Evolutionary conservation across 208 protist species (phyloP), one percentile per base, ranked within the genome.

Genomic region (Crithidia bombi): DNA sequence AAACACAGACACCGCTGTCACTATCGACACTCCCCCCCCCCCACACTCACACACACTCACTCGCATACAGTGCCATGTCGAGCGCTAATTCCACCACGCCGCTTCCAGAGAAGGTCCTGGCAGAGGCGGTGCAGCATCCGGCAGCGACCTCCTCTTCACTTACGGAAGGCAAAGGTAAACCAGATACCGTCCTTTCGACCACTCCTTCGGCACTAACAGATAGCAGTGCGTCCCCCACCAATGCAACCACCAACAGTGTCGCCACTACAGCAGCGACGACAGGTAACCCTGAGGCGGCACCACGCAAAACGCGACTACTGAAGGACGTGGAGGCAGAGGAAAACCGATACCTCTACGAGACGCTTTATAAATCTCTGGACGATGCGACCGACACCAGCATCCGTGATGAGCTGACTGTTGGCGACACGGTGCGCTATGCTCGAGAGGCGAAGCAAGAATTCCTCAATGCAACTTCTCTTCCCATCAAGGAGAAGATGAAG

Each of bases 251-350:
- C 44, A 21, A 23, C 33, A 1, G 58, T n/a, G n/a, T n/a, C n/a
- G n/a, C 33, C 43, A 19, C 55, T 5, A 9, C 41, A 1, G 26
- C 64, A 1, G 28, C 51, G 6, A 4, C 23, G 21, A 15, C 55
- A 2, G 25, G 17, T 15, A 50, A n/a, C 57, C 3, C 39, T 1
- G 66, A 59, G 25, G 10, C 64, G 15, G 23, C 55, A 28, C 32
- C 55, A 28, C 67, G 68, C 28, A 76, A 51, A 33, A 82, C 71
- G 36, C 85, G 85, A 19, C 44, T 77, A 21, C 54, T 95, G 30
- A 85, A 76, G 23, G 85, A 91, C 57, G 73, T 90, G 17, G 81
- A 92, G 79, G 67, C 52, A 19, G 74, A 90, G 21, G 90, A 95
- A 64, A 84, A 78, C 49, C 77, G 78, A n/a, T 69, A 69, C 36